Base-by-base conservation (phyloP, 129 eudicot species). In the Flaveria trinervia region DNA sequence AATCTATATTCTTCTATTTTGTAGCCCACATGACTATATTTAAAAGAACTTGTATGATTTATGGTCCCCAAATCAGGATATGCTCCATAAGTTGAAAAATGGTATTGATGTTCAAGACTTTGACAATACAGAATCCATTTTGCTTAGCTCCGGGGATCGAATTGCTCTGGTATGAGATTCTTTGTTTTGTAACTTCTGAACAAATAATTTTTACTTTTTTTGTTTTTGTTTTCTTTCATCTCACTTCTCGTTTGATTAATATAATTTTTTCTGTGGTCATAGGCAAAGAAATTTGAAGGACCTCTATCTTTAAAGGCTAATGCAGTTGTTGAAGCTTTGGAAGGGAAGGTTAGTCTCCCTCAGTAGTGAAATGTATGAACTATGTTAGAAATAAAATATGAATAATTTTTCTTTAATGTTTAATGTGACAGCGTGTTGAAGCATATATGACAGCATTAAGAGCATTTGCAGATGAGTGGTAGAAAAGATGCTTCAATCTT, bases 391-490 rank as follows among this genome's bases (percentile, higher is more conserved):
- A 52, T 39, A 77, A 52, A 51, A 67, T 67, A 10, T 41, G 14
- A 36, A 50, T 44, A 57, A 2, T 20, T 49, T 75, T 74, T 60
- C 1, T 13, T 22, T 3, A 43, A 9, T 80, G 60, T 79, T 82
- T 64, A 39, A 45, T 56, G 23, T 87, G 75, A 66, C 93, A 94
- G 99, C 81, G 87, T 33, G 93, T 89, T 83, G 99, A 91, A 49
- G 80, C 84, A 80, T 91, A 89, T 81, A 75, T 88, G 87, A 84
- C 87, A 70, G 85, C 97, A 64, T 79, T 88, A 23, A 81, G 85
- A 85, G 96, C 80, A 54, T 41, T 88, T 44, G 90, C 86, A n/a
- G 97, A 89, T 72, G 99, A 94, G 81, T 91, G 99, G 99, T 94
- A 79, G 20, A 59, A 51, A 48, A 57, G 18, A 25, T 59, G 64